Base-by-base conservation (phyloP, 2,329 filamentous ascomycete species). In the Gliomastix tumulicola region DNA sequence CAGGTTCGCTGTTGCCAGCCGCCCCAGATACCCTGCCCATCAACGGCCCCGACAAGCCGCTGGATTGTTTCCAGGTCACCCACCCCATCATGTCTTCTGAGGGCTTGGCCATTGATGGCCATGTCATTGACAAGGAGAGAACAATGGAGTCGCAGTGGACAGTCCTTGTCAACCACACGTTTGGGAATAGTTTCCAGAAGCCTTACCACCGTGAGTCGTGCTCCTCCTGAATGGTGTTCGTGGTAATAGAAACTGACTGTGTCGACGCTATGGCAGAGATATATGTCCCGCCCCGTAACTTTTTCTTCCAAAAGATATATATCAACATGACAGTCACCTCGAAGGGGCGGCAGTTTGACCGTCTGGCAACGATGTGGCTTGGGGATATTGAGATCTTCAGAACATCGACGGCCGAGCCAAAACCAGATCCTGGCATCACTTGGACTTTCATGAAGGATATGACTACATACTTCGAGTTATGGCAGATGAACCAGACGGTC, bases 391-490 rank as follows among this genome's bases (percentile, higher is more conserved):
- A 94, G 54, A 71, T 94, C n/a, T 92, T 84, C 68, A 71, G 86
- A 18, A 89, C 85, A 3, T 88, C 84, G 6, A 94, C 87, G 2
- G 84, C 86, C 5, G 84, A 94, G 60, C 85, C 87, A 2, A 86
- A 78, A 0, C 45, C 49, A 5, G 48, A 62, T 5, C 69, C 69
- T 17, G 86, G 85, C 7, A 88, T 92, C 43, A 63, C 71, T 31
- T 90, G 84, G 83, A 79, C 74, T 1, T 88, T 86, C 51, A 64
- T 80, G 37, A 92, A 90, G 57, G 85, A 94, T 53, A 79, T 88
- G 76, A 84, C 82, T 2, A 69, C 74, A 36, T 89, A 80, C 52
- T 61, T 82, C 13, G 67, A 74, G 5, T 62, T 92, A 11, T 88
- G 86, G 75, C 77, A 73, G 43, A 47, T 69, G 33, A 69, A 74